phyloP scores from a whole-genome alignment of 768 basidiomycete species.

The Lepiota venenata region DNA sequence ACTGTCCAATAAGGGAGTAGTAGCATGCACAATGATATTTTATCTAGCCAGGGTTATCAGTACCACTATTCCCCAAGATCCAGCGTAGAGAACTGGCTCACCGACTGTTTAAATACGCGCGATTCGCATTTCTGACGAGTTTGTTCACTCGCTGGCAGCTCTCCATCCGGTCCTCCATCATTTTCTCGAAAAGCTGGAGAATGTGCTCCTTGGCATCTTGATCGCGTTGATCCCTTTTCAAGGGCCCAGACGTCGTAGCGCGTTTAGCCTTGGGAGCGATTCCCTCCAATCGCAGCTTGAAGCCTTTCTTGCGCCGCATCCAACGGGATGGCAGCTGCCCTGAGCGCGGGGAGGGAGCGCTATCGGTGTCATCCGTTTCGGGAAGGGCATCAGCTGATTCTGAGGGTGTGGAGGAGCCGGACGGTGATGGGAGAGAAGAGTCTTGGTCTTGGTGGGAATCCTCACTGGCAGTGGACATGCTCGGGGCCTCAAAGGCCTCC shows the following conservation, averaged over 20 bases:
- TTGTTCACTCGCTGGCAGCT: slow-evolving; percentile 66
- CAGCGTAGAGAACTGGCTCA: slow-evolving; percentile 13
- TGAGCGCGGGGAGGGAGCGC: slow-evolving; percentile 1
- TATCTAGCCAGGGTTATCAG: background rate
- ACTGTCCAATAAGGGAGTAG: too few relatives aligned
- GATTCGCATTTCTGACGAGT: slow-evolving; percentile 47
- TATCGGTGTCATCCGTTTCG: background rate
- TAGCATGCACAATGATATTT: too few relatives aligned
- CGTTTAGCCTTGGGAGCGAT: slow-evolving; percentile 21
- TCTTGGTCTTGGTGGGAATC: background rate
- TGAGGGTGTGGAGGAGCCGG: background rate
- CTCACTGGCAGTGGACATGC: background rate
- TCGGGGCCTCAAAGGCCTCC: slow-evolving; percentile 28
- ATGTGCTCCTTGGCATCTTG: slow-evolving; percentile 39
- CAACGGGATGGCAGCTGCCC: slow-evolving; percentile 34
- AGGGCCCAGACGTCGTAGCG: slow-evolving; percentile 17
- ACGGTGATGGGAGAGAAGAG: slow-evolving; percentile 4
- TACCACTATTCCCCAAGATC: slow-evolving; percentile 2
- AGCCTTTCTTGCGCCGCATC: slow-evolving; percentile 57
- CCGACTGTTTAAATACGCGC: slow-evolving; percentile 24
- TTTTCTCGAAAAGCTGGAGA: slow-evolving; percentile 64
- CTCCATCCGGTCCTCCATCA: slow-evolving; percentile 74
- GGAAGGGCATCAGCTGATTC: background rate
- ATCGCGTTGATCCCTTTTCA: slow-evolving; percentile 13
- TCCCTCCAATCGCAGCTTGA: slow-evolving; percentile 42